Evolutionary conservation across 2,329 filamentous ascomycete species (phyloP), one percentile per base, ranked within the genome.

Genomic region (Alternaria sp.): DNA sequence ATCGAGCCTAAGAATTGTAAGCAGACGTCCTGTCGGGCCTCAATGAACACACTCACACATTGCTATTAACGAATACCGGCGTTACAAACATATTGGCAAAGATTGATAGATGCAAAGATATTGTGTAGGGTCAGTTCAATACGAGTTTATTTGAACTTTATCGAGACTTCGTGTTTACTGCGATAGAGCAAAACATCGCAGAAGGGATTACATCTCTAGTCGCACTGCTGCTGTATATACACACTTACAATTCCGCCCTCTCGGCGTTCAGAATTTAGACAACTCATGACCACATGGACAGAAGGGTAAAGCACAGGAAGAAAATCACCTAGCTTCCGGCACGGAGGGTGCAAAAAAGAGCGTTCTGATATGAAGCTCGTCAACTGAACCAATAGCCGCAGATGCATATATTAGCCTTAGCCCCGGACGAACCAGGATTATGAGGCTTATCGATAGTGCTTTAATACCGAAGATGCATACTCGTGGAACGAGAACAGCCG

Each of bases 401-500:
- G 14, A 5, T 4, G 20, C 4, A 45, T 63, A 68, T 41, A 72
- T 69, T 70, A 58, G 16, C 49, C 60, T 59, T 64, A 63, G 68
- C 64, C 41, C 18, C 55, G 40, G 64, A 50, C 69, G 67, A 68
- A 59, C 58, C 53, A 41, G 58, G 54, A 58, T 62, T 46, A 50
- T 36, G 34, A 52, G 48, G 51, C 65, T 65, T 69, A 69, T 70
- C 64, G 71, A 74, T 73, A 73, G 65, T 69, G 65, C 41, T 57
- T 62, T 62, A 67, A 68, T 68, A 67, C 70, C 66, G 62, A 61
- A 11, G 57, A 44, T 52, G 50, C 50, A 46, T 36, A 57, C 49
- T 57, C 43, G 60, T 66, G 66, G 69, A 65, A 61, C 36, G 44
- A 68, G 46, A 65, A 67, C 57, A 67, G 66, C 69, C 69, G 68